Evolutionary conservation across 805 yeast genomes (phyloP).

Genomic region (Saturnispora gosingensis): DNA sequence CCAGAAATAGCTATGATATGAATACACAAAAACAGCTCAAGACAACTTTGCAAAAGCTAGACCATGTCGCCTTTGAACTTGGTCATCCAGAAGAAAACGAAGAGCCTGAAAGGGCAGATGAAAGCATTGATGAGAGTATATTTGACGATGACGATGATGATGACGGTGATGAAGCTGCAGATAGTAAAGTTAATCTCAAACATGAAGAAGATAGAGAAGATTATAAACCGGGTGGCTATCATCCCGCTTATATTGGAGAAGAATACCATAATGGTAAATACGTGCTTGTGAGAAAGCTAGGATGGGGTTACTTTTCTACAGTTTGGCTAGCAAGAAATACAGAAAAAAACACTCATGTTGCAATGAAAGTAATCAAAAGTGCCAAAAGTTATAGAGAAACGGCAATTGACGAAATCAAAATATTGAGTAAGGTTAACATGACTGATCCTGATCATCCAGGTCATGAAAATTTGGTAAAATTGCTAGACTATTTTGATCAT

Average conservation of each 20-base stretch:
- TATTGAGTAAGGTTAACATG: conserved; percentile 58
- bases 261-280: conserved; percentile 62
- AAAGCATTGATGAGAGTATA: neutral
- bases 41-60: conserved; percentile 4
- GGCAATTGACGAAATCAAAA: conserved; percentile 84
- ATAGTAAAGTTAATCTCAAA: conserved; percentile 24
- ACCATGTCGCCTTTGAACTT: conserved; percentile 3
- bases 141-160: conserved; percentile 27
- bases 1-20: neutral
- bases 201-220: conserved; percentile 78
- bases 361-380: conserved; percentile 87
- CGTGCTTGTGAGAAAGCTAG: conserved; percentile 76
- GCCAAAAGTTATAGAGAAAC: conserved; percentile 89
- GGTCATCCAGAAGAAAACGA: conserved; percentile 13
- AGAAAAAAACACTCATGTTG: conserved; percentile 63
- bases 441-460: conserved; percentile 68
- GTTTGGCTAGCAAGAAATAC: conserved; percentile 80
- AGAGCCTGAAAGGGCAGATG: neutral
- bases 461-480: conserved; percentile 66
- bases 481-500: conserved; percentile 79
- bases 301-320: conserved; percentile 98
- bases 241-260: conserved; percentile 88
- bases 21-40: conserved; percentile 5
- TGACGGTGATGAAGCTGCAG: conserved; percentile 21
- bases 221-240: conserved; percentile 90